phyloP scores from a whole-genome alignment of 83 land plant species.

The Picea abies region DNA sequence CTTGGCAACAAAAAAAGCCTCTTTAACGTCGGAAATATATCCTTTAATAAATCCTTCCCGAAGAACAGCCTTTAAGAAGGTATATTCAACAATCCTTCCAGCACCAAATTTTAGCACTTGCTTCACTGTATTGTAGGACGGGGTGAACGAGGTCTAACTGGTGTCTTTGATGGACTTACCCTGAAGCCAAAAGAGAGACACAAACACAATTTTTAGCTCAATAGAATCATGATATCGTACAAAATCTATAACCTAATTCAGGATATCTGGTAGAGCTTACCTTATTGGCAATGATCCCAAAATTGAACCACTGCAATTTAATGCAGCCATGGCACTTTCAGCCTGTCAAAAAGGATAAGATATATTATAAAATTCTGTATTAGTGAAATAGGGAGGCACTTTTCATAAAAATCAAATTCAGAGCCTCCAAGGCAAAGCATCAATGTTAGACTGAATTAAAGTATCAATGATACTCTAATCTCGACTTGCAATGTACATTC shows the following conservation, averaged over 20 bases:
- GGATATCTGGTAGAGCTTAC: conserved; percentile 24
- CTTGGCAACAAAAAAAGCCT: too few relatives aligned
- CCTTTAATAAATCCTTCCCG: too few relatives aligned
- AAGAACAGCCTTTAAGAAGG: too few relatives aligned
- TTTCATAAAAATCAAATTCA: too few relatives aligned
- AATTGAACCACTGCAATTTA: conserved; percentile 85
- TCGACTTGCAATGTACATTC: too few relatives aligned
- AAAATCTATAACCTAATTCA: not conserved
- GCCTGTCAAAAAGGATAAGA: conserved; percentile 47
- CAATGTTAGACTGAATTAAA: too few relatives aligned
- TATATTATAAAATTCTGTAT: not conserved
- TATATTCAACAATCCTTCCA: too few relatives aligned
- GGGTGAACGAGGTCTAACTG: conserved; percentile 65
- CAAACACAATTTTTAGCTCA: not conserved
- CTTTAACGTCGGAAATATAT: too few relatives aligned
- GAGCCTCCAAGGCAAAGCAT: too few relatives aligned
- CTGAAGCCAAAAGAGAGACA: conserved; percentile 22
- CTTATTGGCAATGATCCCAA: conserved; percentile 87
- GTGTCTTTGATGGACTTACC: conserved; percentile 77
- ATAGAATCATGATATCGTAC: not conserved
- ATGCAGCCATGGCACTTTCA: conserved; percentile 85
- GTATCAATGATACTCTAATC: too few relatives aligned
- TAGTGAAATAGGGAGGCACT: not conserved
- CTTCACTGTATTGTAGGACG: conserved; percentile 34
- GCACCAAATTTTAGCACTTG: not conserved